Conservation (phyloP, 805 yeast species). For the Zygosaccharomyces gambellarensis region DNA sequence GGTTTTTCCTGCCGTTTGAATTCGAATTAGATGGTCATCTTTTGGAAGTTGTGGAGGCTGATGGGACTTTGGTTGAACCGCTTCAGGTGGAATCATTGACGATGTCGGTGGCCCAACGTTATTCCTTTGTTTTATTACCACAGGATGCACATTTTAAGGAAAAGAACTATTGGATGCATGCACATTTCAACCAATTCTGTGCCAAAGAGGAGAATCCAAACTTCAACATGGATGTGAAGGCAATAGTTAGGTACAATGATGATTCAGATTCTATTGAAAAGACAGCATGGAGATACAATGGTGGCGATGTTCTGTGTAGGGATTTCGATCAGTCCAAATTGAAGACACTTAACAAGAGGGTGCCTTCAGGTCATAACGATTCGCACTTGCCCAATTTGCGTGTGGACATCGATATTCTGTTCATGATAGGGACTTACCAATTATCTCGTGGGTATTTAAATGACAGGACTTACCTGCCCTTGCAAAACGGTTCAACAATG, state of each 20-base stretch:
- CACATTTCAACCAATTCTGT: constrained; percentile 36
- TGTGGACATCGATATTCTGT: constrained; percentile 24
- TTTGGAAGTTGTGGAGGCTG: constrained; percentile 48
- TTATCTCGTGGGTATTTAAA: constrained; percentile 28
- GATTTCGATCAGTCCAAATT: constrained; percentile 27
- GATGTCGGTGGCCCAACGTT: constrained; percentile 65
- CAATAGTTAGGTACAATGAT: constrained; percentile 31
- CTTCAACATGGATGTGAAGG: constrained; percentile 34
- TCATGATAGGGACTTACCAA: constrained; percentile 24
- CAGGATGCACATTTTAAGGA: constrained; percentile 39
- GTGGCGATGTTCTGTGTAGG: constrained; percentile 24
- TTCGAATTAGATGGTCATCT: constrained; percentile 48
- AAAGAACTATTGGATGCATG: constrained; percentile 43
- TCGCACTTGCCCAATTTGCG: constrained; percentile 15
- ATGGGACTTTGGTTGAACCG: constrained; percentile 48
- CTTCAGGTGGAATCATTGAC: constrained; percentile 40
- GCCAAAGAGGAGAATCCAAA: constrained; percentile 34
- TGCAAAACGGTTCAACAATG: constrained; percentile 17
- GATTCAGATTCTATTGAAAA: constrained; percentile 8
- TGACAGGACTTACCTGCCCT: constrained; percentile 22
- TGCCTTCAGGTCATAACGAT: constrained; percentile 20
- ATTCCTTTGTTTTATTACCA: constrained; percentile 52
- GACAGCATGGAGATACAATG: constrained; percentile 16
- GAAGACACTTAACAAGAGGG: constrained; percentile 19
- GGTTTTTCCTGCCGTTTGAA: constrained; percentile 48